Evolutionary conservation across 1,284 basidiomycete genomes (phyloP).

Genomic region (Ceratorhiza oryzae-sativae): DNA sequence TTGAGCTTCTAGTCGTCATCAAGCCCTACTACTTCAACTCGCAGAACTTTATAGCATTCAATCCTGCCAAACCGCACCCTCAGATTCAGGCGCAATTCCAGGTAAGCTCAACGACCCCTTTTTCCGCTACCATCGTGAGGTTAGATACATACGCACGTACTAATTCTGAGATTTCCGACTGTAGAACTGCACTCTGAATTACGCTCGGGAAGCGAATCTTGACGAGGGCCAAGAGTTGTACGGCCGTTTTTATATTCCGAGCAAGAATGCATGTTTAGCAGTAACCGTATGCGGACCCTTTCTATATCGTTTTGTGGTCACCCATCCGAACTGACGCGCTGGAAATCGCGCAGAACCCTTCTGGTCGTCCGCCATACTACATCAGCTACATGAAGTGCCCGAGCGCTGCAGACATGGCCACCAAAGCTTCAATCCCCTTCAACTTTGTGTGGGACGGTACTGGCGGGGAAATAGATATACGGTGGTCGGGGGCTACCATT

Average conservation of each 20-base stretch:
- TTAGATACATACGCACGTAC: background rate
- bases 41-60: background rate
- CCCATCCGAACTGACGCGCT: too few relatives aligned
- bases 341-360: background rate
- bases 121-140: too few relatives aligned
- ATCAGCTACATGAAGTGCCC: background rate
- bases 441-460: background rate
- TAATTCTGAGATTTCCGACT: background rate
- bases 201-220: background rate
- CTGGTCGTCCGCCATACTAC: background rate
- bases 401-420: background rate
- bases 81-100: background rate
- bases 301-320: too few relatives aligned
- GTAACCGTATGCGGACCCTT: background rate
- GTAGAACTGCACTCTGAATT: slow-evolving; percentile 1
- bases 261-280: background rate
- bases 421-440: too few relatives aligned
- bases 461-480: background rate
- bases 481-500: background rate
- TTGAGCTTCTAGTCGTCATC: background rate
- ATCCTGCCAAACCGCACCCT: background rate
- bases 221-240: background rate
- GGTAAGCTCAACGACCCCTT: background rate
- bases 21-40: background rate
- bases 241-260: background rate